Evolutionary conservation across 352 stramenopile species (phyloP).

Genomic region (Aphanomyces stellatus): DNA sequence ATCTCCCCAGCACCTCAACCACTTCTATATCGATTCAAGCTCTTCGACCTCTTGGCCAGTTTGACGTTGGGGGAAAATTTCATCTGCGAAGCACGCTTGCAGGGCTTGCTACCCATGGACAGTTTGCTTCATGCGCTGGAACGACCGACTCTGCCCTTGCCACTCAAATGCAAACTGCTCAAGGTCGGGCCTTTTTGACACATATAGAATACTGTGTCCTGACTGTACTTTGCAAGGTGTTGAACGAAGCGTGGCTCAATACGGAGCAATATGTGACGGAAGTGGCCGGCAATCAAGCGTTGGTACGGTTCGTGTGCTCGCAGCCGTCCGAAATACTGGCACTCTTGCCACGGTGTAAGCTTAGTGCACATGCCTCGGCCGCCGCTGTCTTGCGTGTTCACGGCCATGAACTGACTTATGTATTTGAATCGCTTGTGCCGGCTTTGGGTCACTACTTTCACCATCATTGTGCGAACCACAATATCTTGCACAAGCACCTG

Average conservation of each 20-base stretch:
- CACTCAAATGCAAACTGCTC: slow-evolving; percentile 1
- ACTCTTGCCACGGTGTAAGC: background rate
- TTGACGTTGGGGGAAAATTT: slow-evolving; percentile 7
- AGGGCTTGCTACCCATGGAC: background rate
- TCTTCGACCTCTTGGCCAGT: background rate
- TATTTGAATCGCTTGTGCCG: background rate
- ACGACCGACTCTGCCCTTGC: background rate
- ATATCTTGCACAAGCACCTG: too few relatives aligned
- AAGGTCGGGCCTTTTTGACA: background rate
- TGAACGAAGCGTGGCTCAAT: slow-evolving; percentile 8
- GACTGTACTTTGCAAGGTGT: background rate
- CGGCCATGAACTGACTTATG: background rate
- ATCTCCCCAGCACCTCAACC: background rate
- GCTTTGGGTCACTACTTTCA: background rate
- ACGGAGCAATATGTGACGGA: slow-evolving; percentile 9
- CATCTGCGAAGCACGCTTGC: slow-evolving; percentile 9
- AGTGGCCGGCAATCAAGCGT: background rate
- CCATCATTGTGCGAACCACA: slow-evolving; percentile 7
- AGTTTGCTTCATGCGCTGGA: background rate
- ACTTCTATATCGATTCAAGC: slow-evolving; percentile 1
- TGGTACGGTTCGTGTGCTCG: background rate
- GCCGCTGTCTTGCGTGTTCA: background rate
- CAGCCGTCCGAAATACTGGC: background rate
- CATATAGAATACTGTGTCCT: background rate
- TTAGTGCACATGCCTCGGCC: background rate